phyloP scores from a whole-genome alignment of 495 filamentous ascomycete genomes.

The Neurospora sp. region DNA sequence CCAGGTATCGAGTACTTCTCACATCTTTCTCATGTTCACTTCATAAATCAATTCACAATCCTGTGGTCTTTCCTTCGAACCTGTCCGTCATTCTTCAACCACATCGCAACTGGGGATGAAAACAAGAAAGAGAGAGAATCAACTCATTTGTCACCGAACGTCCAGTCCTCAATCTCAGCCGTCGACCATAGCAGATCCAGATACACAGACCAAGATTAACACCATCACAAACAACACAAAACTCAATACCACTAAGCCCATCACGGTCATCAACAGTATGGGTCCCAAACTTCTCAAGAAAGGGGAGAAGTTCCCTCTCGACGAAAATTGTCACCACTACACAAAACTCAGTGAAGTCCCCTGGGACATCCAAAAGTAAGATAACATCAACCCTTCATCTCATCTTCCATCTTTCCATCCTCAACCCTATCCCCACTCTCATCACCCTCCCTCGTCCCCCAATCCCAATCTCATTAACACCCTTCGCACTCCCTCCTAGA shows the following conservation, averaged over 20 bases:
- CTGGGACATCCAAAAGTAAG: conserved; percentile 72
- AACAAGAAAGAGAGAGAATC: neutral
- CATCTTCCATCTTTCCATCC: no score
- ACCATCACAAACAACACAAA: neutral
- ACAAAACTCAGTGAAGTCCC: conserved; percentile 49
- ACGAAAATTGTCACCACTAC: conserved; percentile 55
- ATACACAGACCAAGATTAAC: neutral
- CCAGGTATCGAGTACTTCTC: neutral
- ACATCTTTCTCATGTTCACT: neutral
- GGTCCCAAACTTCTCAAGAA: conserved; percentile 5
- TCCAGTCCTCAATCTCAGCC: neutral
- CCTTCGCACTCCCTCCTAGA: conserved; percentile 29
- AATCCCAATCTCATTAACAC: neutral
- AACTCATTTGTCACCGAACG: neutral
- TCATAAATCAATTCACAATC: neutral
- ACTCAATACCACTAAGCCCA: neutral
- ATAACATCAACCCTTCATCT: no score
- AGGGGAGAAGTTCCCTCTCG: conserved; percentile 30
- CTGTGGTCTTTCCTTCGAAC: neutral
- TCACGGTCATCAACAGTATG: neutral
- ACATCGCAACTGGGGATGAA: neutral
- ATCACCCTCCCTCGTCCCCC: no score
- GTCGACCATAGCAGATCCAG: neutral
- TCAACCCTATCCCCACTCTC: no score
- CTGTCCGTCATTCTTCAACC: neutral